Conservation (phyloP, 805 yeast genomes). For the Candida adriatica region DNA sequence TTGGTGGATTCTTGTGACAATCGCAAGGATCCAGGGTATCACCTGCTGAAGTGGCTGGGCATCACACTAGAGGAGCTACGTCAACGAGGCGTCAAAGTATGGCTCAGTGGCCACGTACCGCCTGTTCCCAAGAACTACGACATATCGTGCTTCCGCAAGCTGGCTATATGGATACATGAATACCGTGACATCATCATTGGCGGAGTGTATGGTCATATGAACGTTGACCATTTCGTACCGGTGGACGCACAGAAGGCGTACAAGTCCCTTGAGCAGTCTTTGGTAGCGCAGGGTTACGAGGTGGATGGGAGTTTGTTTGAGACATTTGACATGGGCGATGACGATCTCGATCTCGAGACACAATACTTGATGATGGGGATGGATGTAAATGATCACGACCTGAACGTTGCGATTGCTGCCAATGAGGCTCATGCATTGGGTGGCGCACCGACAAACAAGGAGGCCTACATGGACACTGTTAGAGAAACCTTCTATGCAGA, state of each 20-base stretch:
- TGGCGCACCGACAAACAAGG: conserved; percentile 66
- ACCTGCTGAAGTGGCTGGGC: conserved; percentile 72
- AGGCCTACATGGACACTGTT: conserved; percentile 49
- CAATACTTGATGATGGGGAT: conserved; percentile 15
- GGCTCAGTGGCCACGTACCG: conserved; percentile 88
- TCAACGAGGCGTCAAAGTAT: conserved; percentile 69
- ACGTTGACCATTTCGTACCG: conserved; percentile 78
- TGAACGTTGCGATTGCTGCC: conserved; percentile 27
- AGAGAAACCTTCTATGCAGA: conserved; percentile 46
- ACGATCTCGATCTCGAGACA: conserved; percentile 21
- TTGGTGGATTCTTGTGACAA: conserved; percentile 73
- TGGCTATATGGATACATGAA: conserved; percentile 75
- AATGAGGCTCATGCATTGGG: conserved; percentile 38
- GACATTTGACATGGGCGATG: conserved; percentile 12
- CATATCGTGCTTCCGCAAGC: conserved; percentile 63
- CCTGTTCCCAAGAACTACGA: conserved; percentile 77
- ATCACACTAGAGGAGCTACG: conserved; percentile 67
- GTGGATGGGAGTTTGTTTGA: conserved; percentile 21
- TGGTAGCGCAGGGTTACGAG: conserved; percentile 23
- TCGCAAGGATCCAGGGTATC: conserved; percentile 73
- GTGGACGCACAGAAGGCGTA: conserved; percentile 66
- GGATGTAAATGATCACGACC: conserved; percentile 15
- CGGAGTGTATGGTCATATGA: conserved; percentile 85
- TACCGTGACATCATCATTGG: conserved; percentile 81
- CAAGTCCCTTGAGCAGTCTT: conserved; percentile 25